Conservation (phyloP, 495 filamentous ascomycete genomes). For the Aspergillus sclerotioniger region DNA sequence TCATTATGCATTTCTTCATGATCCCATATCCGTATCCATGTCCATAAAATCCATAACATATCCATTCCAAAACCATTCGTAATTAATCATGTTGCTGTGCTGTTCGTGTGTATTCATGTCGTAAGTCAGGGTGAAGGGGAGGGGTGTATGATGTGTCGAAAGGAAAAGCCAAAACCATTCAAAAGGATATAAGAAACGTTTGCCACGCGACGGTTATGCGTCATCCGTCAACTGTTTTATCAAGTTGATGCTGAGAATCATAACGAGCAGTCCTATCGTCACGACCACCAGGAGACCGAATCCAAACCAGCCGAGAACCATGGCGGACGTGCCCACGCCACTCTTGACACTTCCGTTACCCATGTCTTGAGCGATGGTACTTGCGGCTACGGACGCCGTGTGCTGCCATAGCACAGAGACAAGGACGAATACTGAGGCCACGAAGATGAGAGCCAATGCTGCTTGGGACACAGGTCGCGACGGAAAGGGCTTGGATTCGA, state of each 20-base stretch:
- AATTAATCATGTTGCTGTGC: neutral
- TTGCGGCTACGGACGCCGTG: constrained; percentile 90
- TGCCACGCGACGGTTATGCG: constrained; percentile 21
- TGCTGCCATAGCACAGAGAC: constrained; percentile 74
- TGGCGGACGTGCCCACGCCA: constrained; percentile 86
- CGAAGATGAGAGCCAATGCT: constrained; percentile 65
- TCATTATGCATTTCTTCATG: constrained; percentile 1
- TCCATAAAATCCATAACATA: neutral
- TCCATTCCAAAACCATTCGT: neutral
- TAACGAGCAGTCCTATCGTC: constrained; percentile 89
- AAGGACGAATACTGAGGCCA: constrained; percentile 67
- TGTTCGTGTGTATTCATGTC: constrained; percentile 20
- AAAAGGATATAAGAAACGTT: constrained; percentile 16
- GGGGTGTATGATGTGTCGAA: constrained; percentile 9
- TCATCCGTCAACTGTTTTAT: constrained; percentile 57
- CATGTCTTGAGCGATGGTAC: constrained; percentile 88
- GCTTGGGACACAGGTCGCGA: constrained; percentile 66
- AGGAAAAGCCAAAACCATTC: constrained; percentile 14
- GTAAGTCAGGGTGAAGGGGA: constrained; percentile 12
- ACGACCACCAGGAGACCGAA: constrained; percentile 90
- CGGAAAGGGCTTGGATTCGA: constrained; percentile 67
- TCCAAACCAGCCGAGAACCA: constrained; percentile 96
- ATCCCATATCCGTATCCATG: neutral
- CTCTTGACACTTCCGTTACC: constrained; percentile 90
- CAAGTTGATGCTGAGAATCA: constrained; percentile 87